phyloP scores from a whole-genome alignment of 1,284 basidiomycete genomes.

The Leccinum pallidistipes region DNA sequence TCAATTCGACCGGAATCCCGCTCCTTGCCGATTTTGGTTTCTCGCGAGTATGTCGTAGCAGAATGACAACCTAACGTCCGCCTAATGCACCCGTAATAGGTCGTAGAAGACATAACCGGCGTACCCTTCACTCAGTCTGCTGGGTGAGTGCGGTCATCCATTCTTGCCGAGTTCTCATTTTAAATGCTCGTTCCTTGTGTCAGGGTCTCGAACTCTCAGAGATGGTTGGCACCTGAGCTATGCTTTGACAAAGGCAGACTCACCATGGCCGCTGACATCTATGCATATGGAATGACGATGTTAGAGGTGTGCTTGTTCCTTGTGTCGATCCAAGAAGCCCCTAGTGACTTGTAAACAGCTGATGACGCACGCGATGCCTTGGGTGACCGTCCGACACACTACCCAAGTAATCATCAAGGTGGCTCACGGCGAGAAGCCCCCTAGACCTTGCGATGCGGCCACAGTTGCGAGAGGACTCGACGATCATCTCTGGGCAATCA shows the following conservation, averaged over 20 bases:
- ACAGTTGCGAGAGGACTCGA: constrained; percentile 46
- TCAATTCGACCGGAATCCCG: constrained; percentile 46
- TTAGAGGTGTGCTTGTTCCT: constrained; percentile 42
- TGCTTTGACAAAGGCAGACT: constrained; percentile 48
- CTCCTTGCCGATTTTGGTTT: constrained; percentile 60
- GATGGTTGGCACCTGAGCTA: constrained; percentile 59
- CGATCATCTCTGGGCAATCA: constrained; percentile 46
- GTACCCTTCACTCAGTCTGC: constrained; percentile 55
- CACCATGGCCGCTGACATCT: constrained; percentile 51
- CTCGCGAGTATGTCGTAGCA: constrained; percentile 40
- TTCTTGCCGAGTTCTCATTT: neutral
- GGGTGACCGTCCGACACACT: constrained; percentile 45
- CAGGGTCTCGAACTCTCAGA: constrained; percentile 39
- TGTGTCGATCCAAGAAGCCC: neutral
- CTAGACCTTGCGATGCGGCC: constrained; percentile 37
- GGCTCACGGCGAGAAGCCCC: constrained; percentile 42
- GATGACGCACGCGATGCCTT: constrained; percentile 52
- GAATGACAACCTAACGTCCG: neutral
- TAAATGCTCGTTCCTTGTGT: neutral
- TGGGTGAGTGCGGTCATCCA: constrained; percentile 30
- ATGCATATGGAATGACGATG: constrained; percentile 55
- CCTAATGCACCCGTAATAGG: constrained; percentile 32
- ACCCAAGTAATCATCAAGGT: constrained; percentile 50
- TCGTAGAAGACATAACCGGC: constrained; percentile 55
- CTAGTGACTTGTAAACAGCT: constrained; percentile 35